Percentiles rank a stretch among this genome's conserved stretches.
Conservation (phyloP, 306 rosid genomes). For the Cajanus cajan region DNA sequence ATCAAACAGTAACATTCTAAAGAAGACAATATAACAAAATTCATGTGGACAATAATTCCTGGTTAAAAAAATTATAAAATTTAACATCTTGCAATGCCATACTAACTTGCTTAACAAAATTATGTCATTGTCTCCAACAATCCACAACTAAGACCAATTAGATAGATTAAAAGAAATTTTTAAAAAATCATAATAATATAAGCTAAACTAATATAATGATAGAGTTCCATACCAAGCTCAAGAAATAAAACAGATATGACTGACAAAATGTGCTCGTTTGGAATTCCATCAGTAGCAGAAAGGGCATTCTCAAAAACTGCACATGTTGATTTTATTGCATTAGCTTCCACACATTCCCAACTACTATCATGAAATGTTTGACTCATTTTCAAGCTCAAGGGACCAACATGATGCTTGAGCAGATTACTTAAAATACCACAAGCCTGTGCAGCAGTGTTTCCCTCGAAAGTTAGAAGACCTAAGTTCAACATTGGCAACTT, state of each 20-base stretch:
- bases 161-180: neutral
- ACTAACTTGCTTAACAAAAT: neutral
- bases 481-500: slow-evolving; percentile 35
- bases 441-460: slow-evolving; percentile 62
- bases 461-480: slow-evolving; percentile 76
- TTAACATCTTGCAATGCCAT: neutral
- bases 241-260: slow-evolving; percentile 74
- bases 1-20: neutral
- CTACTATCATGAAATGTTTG: slow-evolving; percentile 37
- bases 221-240: slow-evolving; percentile 61
- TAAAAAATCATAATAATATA: neutral
- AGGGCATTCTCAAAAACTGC: slow-evolving; percentile 60
- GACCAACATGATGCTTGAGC: slow-evolving; percentile 50
- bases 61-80: neutral
- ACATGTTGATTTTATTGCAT: slow-evolving; percentile 57
- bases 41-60: neutral
- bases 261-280: slow-evolving; percentile 61
- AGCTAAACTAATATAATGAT: neutral
- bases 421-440: slow-evolving; percentile 61
- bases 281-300: slow-evolving; percentile 51
- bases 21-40: neutral
- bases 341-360: slow-evolving; percentile 43
- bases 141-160: slow-evolving; percentile 12
- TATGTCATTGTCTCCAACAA: neutral
- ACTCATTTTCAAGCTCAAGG: slow-evolving; percentile 30